Evolutionary conservation across 2,329 filamentous ascomycete species (phyloP).

Genomic region (Colletotrichum echinochloae): DNA sequence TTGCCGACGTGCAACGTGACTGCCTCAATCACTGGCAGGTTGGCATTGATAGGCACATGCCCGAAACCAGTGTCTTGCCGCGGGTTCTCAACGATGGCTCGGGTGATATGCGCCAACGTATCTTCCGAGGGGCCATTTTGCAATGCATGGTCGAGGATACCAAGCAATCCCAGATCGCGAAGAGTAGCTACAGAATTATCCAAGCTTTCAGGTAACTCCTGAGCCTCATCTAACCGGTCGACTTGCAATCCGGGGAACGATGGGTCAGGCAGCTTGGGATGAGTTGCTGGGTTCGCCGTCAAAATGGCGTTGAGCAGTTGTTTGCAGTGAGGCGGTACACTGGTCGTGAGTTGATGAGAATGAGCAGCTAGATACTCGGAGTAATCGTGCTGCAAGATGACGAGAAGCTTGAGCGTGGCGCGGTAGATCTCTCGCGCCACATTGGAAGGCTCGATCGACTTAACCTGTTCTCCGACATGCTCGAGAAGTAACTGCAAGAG

Average conservation of each 20-base stretch:
- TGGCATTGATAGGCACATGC: constrained; percentile 74
- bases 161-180: constrained; percentile 66
- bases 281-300: constrained; percentile 77
- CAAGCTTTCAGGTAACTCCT: constrained; percentile 73
- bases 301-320: constrained; percentile 92
- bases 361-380: constrained; percentile 92
- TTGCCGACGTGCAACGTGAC: constrained; percentile 86
- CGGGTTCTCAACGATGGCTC: constrained; percentile 74
- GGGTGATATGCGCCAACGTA: constrained; percentile 79
- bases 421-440: constrained; percentile 87
- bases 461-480: constrained; percentile 84
- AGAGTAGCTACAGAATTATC: constrained; percentile 71
- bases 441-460: constrained; percentile 75
- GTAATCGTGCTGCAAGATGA: constrained; percentile 93
- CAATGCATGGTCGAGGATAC: constrained; percentile 69
- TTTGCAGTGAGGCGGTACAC: constrained; percentile 84
- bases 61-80: constrained; percentile 73
- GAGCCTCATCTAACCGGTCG: constrained; percentile 81
- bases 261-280: constrained; percentile 78
- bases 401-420: constrained; percentile 82
- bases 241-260: constrained; percentile 80
- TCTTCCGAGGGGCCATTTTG: constrained; percentile 76
- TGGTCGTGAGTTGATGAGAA: constrained; percentile 83
- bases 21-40: constrained; percentile 80
- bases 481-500: constrained; percentile 79